Evolutionary conservation across 352 stramenopile genomes (phyloP).

Genomic region (Phytophthora fragariaefolia): DNA sequence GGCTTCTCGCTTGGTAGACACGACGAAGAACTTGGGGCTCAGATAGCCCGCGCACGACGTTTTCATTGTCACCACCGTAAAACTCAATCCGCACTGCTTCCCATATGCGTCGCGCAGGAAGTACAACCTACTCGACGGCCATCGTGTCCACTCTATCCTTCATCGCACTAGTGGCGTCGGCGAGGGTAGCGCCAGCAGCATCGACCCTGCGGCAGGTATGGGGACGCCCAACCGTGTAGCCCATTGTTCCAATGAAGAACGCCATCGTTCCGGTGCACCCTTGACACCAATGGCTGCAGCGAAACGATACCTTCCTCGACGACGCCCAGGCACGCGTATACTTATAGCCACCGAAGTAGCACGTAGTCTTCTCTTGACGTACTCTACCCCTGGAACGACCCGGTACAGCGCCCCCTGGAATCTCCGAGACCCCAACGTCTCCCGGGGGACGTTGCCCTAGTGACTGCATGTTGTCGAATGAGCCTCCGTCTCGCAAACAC

Average conservation of each 20-base stretch:
- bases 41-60: conserved; percentile 18
- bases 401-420: too few species aligned
- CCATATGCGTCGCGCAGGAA: conserved; percentile 8
- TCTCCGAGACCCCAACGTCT: background rate
- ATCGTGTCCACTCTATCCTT: background rate
- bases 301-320: conserved; percentile 10
- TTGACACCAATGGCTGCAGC: conserved; percentile 12
- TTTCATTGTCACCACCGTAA: conserved; percentile 6
- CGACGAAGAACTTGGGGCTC: too few species aligned
- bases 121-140: background rate
- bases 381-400: too few species aligned
- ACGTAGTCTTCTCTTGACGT: too few species aligned
- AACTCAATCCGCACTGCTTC: background rate
- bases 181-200: conserved; percentile 7
- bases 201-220: conserved; percentile 6
- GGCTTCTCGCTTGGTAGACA: too few species aligned
- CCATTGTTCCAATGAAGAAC: conserved; percentile 19
- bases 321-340: conserved; percentile 6
- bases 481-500: background rate
- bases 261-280: conserved; percentile 14
- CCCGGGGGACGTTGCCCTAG: conserved; percentile 1
- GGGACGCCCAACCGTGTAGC: conserved; percentile 1
- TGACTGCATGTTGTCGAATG: conserved; percentile 12
- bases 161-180: conserved; percentile 2
- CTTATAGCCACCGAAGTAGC: conserved; percentile 17